A percentile compares a stretch with the other conserved stretches of the same genome.
Evolutionary conservation across 2,329 filamentous ascomycete genomes (phyloP).

Genomic region (Sphaerulina populicola): DNA sequence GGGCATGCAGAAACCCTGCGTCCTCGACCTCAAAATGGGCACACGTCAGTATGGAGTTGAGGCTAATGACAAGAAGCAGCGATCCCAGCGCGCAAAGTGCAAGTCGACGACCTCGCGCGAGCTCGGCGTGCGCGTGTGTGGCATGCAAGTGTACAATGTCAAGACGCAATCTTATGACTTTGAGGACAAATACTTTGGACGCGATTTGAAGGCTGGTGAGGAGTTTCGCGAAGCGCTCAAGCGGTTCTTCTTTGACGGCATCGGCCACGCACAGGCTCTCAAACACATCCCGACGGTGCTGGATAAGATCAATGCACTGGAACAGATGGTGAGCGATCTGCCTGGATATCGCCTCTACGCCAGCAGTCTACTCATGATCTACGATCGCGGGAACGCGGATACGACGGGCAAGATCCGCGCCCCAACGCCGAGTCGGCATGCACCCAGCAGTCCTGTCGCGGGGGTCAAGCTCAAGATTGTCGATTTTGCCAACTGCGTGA

Average conservation of each 20-base stretch:
- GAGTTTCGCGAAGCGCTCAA: constrained; percentile 86
- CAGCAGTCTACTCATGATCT: constrained; percentile 87
- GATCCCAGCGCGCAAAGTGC: constrained; percentile 88
- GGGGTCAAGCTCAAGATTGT: constrained; percentile 88
- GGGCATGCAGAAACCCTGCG: constrained; percentile 92
- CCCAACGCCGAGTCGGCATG: neutral
- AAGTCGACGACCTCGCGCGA: constrained; percentile 83
- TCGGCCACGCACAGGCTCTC: constrained; percentile 68
- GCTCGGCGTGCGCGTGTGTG: constrained; percentile 86
- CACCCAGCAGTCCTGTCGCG: constrained; percentile 14
- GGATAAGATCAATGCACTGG: constrained; percentile 72
- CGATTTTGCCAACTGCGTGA: constrained; percentile 96
- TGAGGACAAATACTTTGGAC: constrained; percentile 95
- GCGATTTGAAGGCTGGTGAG: constrained; percentile 72
- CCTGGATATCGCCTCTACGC: constrained; percentile 91
- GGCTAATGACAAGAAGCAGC: constrained; percentile 81
- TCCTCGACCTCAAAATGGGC: constrained; percentile 97
- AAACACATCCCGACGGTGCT: constrained; percentile 83
- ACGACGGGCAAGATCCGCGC: constrained; percentile 37
- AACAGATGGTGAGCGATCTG: constrained; percentile 70
- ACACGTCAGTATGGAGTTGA: constrained; percentile 94
- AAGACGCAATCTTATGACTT: constrained; percentile 80
- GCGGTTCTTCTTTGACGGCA: constrained; percentile 83
- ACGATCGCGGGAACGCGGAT: constrained; percentile 68
- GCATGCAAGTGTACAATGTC: constrained; percentile 91